Evolutionary conservation across 352 stramenopile genomes (phyloP).

Genomic region (Globisporangium mamillatum): DNA sequence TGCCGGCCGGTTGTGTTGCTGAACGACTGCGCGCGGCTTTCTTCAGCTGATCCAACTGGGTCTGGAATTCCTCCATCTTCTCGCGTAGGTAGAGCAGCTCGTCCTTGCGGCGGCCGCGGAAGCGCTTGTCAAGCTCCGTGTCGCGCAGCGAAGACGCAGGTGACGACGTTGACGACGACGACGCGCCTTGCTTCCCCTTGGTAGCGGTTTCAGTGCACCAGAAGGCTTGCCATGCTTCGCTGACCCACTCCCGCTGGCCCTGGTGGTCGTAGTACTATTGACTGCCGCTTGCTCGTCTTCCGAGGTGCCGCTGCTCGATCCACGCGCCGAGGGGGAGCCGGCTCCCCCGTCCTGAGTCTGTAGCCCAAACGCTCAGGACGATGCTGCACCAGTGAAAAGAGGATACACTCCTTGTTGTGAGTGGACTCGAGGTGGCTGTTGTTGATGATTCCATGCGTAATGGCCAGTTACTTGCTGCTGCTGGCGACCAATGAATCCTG

Average conservation of each 20-base stretch:
- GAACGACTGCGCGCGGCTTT: neutral
- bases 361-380: neutral
- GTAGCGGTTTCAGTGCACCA: neutral
- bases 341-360: neutral
- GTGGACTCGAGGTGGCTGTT: neutral
- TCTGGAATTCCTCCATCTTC: slow-evolving; percentile 1
- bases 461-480: neutral
- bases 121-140: neutral
- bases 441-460: no score
- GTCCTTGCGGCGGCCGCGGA: slow-evolving; percentile 10
- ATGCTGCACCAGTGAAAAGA: neutral
- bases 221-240: neutral
- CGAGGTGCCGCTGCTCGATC: neutral
- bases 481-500: neutral
- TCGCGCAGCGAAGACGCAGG: neutral
- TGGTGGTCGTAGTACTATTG: neutral
- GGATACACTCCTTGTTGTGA: neutral
- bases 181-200: neutral
- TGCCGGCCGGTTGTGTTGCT: neutral
- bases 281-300: neutral
- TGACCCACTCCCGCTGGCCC: neutral
- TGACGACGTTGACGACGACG: neutral
- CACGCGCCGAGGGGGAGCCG: neutral
- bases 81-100: slow-evolving; percentile 12
- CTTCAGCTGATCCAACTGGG: neutral